A percentile compares a stretch with the other conserved stretches of the same genome.
These are phyloP conservation scores for Nothophaeocryptopus gaeumannii DNA, from an alignment of 2,329 filamentous ascomycete species.

Conservation along the genomic window DNA sequence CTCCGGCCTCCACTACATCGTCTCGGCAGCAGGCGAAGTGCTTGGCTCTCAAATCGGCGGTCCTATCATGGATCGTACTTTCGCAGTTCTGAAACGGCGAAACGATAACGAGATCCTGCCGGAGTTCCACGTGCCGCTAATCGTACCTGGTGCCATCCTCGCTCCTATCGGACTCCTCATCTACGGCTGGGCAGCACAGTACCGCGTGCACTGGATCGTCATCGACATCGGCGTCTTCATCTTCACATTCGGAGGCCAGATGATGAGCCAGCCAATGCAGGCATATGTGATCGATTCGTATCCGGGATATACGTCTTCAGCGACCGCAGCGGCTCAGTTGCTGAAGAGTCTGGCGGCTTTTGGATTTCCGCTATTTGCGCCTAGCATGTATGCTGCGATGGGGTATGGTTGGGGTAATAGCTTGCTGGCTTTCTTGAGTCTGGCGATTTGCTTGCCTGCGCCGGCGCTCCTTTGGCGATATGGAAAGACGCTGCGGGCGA, in stretches of 20 bases:
- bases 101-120: slow-evolving; percentile 12
- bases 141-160: slow-evolving; percentile 20
- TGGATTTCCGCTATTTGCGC: slow-evolving; percentile 50
- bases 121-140: slow-evolving; percentile 25
- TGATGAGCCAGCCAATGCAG: slow-evolving; percentile 13
- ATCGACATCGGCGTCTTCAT: slow-evolving; percentile 24
- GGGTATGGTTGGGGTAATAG: slow-evolving; percentile 40
- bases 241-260: slow-evolving; percentile 16
- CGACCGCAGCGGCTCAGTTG: slow-evolving; percentile 48
- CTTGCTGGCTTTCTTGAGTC: slow-evolving; percentile 11
- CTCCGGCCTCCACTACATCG: slow-evolving; percentile 42
- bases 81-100: slow-evolving; percentile 7
- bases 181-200: slow-evolving; percentile 47
- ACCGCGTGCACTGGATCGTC: slow-evolving; percentile 39
- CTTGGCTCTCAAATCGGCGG: slow-evolving; percentile 24
- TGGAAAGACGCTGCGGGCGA: slow-evolving; percentile 15
- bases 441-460: slow-evolving; percentile 12
- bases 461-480: slow-evolving; percentile 14
- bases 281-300: slow-evolving; percentile 49
- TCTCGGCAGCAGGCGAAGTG: slow-evolving; percentile 44
- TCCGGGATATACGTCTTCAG: slow-evolving; percentile 47
- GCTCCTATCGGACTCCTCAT: slow-evolving; percentile 38
- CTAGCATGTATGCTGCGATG: slow-evolving; percentile 37
- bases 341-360: slow-evolving; percentile 48
- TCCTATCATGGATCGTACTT: slow-evolving; percentile 18